phyloP scores from a whole-genome alignment of 192 early-diverging fungal species.

The Dissophora ornata region DNA sequence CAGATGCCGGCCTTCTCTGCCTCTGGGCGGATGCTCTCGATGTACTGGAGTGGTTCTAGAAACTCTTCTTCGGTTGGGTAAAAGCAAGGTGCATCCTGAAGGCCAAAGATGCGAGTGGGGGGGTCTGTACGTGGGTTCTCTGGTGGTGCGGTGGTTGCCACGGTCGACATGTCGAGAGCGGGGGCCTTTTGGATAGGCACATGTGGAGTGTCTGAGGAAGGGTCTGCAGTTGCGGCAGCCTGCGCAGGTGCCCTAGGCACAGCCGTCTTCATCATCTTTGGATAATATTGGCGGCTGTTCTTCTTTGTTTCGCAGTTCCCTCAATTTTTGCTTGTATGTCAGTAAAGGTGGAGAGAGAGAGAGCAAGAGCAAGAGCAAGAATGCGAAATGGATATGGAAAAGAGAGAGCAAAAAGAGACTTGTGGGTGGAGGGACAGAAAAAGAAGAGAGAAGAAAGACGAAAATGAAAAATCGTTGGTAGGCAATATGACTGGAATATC shows the following conservation, averaged over 20 bases:
- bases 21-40: slow-evolving; percentile 79
- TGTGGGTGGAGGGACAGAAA: background rate
- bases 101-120: slow-evolving; percentile 71
- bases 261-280: slow-evolving; percentile 33
- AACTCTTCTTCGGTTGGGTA: slow-evolving; percentile 88
- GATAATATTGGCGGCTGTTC: too few relatives aligned
- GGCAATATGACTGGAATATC: too few relatives aligned
- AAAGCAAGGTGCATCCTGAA: slow-evolving; percentile 81
- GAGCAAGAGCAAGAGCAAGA: slow-evolving; percentile 1
- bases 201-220: slow-evolving; percentile 8
- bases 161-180: slow-evolving; percentile 38
- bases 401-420: background rate
- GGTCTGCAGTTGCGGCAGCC: background rate
- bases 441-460: background rate
- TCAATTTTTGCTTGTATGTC: too few relatives aligned
- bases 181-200: slow-evolving; percentile 26
- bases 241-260: slow-evolving; percentile 19
- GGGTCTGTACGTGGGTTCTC: slow-evolving; percentile 32
- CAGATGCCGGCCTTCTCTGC: slow-evolving; percentile 88
- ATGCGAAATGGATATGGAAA: background rate
- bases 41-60: slow-evolving; percentile 84
- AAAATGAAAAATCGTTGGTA: too few relatives aligned
- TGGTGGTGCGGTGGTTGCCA: slow-evolving; percentile 36
- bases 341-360: slow-evolving; percentile 1
- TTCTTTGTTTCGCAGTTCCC: too few relatives aligned